Percentiles rank a stretch among this genome's conserved stretches.
These are phyloP conservation scores for Pseudovirgaria hyperparasitica DNA, from an alignment of 2,329 filamentous ascomycete genomes.

Conservation along the genomic window DNA sequence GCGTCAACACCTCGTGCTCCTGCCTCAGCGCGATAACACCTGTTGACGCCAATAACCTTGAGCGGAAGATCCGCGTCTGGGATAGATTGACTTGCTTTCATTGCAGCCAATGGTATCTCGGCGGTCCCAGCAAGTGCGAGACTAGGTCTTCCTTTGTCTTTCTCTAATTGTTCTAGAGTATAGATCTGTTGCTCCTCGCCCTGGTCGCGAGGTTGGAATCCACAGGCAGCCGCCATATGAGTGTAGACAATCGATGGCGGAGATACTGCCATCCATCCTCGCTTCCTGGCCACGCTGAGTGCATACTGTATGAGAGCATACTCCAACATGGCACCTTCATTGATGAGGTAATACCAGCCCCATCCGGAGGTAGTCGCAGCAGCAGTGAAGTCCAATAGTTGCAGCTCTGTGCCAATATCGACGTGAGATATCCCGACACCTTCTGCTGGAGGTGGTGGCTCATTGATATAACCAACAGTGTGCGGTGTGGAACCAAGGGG, in stretches of 20 bases:
- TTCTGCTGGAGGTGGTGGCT: conserved; percentile 39
- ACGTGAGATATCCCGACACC: conserved; percentile 62
- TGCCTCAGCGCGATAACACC: conserved; percentile 94
- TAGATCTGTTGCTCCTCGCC: conserved; percentile 91
- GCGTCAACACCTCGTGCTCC: conserved; percentile 81
- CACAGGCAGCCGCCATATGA: conserved; percentile 81
- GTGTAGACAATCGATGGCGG: conserved; percentile 87
- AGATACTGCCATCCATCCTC: conserved; percentile 68
- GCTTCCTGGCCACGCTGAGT: conserved; percentile 54
- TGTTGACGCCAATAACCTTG: conserved; percentile 69
- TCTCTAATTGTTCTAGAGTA: conserved; percentile 52
- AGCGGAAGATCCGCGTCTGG: conserved; percentile 55
- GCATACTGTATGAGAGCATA: conserved; percentile 86
- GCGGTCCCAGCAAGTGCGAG: conserved; percentile 76
- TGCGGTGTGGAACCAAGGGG: conserved; percentile 55
- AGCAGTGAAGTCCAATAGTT: conserved; percentile 77
- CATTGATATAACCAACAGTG: conserved; percentile 68
- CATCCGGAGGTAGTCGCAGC: conserved; percentile 78
- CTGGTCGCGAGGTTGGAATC: conserved; percentile 85
- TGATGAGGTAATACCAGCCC: conserved; percentile 96
- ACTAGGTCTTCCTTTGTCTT: conserved; percentile 50
- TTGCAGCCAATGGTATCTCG: conserved; percentile 86
- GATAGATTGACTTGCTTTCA: conserved; percentile 65
- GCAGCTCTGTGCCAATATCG: conserved; percentile 73
- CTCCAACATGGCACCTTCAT: conserved; percentile 85